Conservation (phyloP, 306 rosid genomes). For the Prunus davidiana region DNA sequence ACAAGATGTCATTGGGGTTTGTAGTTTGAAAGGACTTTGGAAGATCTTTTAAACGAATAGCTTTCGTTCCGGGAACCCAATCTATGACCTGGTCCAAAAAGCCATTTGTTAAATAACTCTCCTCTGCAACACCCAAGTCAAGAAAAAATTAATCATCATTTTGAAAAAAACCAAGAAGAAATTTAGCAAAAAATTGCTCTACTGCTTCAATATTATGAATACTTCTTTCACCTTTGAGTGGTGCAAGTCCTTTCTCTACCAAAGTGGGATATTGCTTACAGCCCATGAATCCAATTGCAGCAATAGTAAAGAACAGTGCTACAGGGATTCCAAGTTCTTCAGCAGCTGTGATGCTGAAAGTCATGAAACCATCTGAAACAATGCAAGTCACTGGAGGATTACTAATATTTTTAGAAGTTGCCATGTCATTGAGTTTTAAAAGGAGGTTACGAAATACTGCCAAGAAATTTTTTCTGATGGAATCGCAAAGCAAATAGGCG, state of each 20-base stretch:
- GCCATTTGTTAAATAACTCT: neutral
- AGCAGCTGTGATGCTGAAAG: neutral
- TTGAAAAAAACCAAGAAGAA: neutral
- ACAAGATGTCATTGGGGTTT: too few relatives aligned
- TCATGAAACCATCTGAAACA: conserved; percentile 6
- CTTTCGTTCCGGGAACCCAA: neutral
- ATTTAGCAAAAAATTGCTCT: neutral
- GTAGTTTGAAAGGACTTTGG: too few relatives aligned
- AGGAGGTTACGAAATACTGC: neutral
- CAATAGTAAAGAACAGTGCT: neutral
- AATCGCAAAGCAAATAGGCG: neutral
- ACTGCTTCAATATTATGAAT: neutral
- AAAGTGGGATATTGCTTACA: neutral
- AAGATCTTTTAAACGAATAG: too few relatives aligned
- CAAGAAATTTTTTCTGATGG: neutral
- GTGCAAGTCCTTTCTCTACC: conserved; percentile 13
- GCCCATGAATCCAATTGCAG: conserved; percentile 6
- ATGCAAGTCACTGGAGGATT: neutral
- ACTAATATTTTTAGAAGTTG: too few relatives aligned
- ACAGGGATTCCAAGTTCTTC: conserved; percentile 8
- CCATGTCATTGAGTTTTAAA: neutral
- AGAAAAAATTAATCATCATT: neutral
- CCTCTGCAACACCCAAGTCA: neutral
- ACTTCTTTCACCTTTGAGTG: conserved; percentile 7
- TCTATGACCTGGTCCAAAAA: conserved; percentile 8